Evolutionary conservation across 1,284 basidiomycete species (phyloP), one percentile per base, ranked within the genome.

Genomic region (Fomitiporia mediterranea): DNA sequence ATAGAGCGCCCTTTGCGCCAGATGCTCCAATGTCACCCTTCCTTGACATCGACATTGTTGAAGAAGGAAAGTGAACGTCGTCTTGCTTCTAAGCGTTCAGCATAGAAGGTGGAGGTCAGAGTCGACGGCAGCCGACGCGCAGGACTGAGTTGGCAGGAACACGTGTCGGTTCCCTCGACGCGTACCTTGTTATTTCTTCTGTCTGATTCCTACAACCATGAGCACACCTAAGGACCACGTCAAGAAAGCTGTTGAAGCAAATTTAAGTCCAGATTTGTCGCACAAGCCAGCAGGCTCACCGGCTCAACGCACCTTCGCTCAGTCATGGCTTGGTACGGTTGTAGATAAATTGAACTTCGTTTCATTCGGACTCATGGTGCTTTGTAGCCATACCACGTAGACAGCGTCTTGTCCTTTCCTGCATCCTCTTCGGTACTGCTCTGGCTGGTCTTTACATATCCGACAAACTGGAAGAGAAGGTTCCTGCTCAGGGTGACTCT

Each of bases 401-500:
- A 52, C 55, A 53, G 23, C 57, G 57, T 34, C 49, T 59, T 32
- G 48, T 51, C 30, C 43, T 59, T 25, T 59, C 57, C 25, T 59
- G 47, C 40, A 46, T 52, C 6, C 38, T 59, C 27, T 59, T 59
- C 48, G 57, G 57, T 3, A 55, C 57, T 3, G 57, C 57, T 17
- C 39, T 47, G 17, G 53, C 32, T 5, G 57, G 57, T 3, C 28
- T 55, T 7, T 55, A 49, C 47, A 40, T 58, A 21, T 55, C 57
- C 8, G 48, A 58, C 40, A 58, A 37, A 32, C 40, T 58, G 11
- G 57, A 58, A 28, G 57, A 58, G 39, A 54, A 47, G 17, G n/a
- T 58, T 9, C 57, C 57, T 44, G 51, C 32, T 23, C 34, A 19
- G 32, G 42, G 35, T 30, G 13, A 9, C 17, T 13, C 44, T 15